Percentiles rank a stretch among this genome's conserved stretches.
phyloP scores from a whole-genome alignment of 2,329 filamentous ascomycete genomes.

The Penicillium sp. region DNA sequence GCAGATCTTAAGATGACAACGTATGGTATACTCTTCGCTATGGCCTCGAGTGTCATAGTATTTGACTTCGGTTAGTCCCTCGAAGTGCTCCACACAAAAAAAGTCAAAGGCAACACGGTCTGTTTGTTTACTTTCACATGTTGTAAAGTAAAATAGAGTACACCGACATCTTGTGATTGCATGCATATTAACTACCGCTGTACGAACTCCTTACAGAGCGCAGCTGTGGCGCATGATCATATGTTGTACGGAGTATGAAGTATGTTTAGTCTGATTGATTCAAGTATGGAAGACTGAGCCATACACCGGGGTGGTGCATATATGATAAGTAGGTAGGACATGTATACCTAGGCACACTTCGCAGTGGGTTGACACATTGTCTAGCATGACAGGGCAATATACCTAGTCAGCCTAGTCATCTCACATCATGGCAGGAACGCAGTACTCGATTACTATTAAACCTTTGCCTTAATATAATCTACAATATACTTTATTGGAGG shows the following conservation, averaged over 20 bases:
- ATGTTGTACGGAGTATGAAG: not conserved
- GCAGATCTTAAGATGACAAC: not conserved
- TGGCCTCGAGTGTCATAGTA: not conserved
- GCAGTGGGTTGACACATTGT: not conserved
- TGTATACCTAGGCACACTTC: not conserved
- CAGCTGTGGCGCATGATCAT: not conserved
- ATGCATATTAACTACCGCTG: not conserved
- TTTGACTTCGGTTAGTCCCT: not conserved
- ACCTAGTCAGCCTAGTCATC: not conserved
- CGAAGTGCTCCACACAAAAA: not conserved
- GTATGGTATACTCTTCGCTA: not conserved
- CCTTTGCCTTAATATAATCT: not conserved
- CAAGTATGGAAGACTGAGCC: not conserved
- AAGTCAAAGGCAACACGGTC: not conserved
- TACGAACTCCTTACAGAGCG: not conserved
- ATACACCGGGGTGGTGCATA: not conserved
- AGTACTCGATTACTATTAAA: not conserved
- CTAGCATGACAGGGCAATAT: not conserved
- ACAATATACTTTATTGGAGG: not conserved
- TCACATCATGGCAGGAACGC: not conserved
- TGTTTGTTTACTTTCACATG: not conserved
- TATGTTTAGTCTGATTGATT: too few relatives aligned
- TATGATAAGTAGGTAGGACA: not conserved
- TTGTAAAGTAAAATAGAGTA: constrained; percentile 3
- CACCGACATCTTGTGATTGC: not conserved